These are phyloP conservation scores for Paecilomyces sp. DNA, from an alignment of 2,329 filamentous ascomycete species.

Conservation along the genomic window DNA sequence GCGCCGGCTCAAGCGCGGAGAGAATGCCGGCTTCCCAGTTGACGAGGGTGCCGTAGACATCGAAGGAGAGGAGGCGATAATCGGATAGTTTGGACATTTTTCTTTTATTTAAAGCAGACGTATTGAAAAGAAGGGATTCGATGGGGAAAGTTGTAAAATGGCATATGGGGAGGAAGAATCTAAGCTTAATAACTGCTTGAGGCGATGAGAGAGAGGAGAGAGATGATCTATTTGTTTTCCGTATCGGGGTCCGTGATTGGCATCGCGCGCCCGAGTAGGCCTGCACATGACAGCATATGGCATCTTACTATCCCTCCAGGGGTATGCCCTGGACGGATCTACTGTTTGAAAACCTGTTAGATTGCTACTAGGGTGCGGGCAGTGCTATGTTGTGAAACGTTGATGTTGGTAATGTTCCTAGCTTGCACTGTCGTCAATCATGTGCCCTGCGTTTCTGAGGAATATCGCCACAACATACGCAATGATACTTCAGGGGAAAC, in stretches of 20 bases:
- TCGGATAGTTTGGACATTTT: slow-evolving; percentile 14
- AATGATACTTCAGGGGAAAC: too few relatives aligned
- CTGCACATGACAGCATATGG: background rate
- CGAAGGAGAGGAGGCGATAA: slow-evolving; percentile 58
- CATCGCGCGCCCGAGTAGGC: background rate
- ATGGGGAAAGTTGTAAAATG: background rate
- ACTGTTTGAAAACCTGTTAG: background rate
- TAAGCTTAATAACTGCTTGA: background rate
- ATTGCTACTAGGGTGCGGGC: background rate
- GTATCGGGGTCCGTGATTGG: background rate
- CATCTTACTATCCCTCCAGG: background rate
- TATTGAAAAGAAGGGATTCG: background rate
- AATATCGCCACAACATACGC: too few relatives aligned
- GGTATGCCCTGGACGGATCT: background rate
- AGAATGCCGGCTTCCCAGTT: slow-evolving; percentile 68
- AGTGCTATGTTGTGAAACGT: too few relatives aligned
- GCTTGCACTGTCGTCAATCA: too few relatives aligned
- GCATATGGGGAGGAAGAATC: background rate
- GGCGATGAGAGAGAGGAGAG: background rate
- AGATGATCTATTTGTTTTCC: background rate
- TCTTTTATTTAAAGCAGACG: background rate
- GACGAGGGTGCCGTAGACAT: slow-evolving; percentile 73
- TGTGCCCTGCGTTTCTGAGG: too few relatives aligned
- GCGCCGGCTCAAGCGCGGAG: slow-evolving; percentile 41
- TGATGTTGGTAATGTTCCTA: too few relatives aligned